phyloP scores from a whole-genome alignment of 75 land plant species.

The Pinus tabuliformis region DNA sequence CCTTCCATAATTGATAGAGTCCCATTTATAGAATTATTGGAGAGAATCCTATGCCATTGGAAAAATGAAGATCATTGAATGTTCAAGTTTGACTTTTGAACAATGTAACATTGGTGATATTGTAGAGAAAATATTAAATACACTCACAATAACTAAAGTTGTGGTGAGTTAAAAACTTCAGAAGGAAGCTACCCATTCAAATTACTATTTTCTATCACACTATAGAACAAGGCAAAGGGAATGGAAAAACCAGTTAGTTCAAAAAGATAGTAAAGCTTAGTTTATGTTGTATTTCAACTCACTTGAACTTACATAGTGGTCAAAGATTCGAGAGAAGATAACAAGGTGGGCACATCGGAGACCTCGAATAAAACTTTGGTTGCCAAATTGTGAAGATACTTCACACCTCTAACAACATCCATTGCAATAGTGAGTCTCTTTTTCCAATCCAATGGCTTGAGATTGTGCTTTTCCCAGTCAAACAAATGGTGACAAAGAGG shows the following conservation, averaged over 20 bases:
- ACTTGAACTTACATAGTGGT: constrained; percentile 53
- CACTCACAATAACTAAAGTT: constrained; percentile 2
- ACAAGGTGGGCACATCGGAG: constrained; percentile 46
- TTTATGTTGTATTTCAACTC: background rate
- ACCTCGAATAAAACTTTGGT: constrained; percentile 19
- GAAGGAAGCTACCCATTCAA: constrained; percentile 36
- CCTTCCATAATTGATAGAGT: no score
- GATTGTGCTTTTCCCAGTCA: constrained; percentile 18
- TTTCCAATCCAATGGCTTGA: constrained; percentile 48
- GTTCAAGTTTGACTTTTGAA: no score
- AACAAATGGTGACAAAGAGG: constrained; percentile 57
- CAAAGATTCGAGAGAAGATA: constrained; percentile 35
- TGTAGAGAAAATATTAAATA: no score
- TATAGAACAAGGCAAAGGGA: background rate
- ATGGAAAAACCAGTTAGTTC: no score
- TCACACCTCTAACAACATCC: constrained; percentile 46
- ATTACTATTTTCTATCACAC: constrained; percentile 37
- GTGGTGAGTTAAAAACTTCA: constrained; percentile 36
- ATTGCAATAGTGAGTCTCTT: constrained; percentile 58
- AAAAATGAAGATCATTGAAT: no score
- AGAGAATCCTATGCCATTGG: no score
- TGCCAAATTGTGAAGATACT: no score
- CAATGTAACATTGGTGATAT: no score
- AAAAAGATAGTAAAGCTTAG: no score
- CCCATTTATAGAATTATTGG: no score